Conservation (phyloP, 2,329 filamentous ascomycete genomes). For the Xylariaceae sp. region DNA sequence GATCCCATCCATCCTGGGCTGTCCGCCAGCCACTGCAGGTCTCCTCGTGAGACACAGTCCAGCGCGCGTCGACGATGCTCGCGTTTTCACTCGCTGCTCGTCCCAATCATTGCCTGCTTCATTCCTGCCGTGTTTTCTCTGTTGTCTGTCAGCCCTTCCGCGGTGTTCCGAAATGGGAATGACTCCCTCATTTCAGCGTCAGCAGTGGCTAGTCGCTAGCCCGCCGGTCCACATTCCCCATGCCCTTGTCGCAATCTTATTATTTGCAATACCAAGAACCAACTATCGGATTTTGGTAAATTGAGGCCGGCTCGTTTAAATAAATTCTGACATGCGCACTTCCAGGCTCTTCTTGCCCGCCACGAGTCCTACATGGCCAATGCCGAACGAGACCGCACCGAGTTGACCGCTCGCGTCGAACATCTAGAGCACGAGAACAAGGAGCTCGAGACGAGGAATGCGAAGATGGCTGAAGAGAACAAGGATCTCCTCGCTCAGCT, state of each 20-base stretch:
- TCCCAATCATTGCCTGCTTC: background rate
- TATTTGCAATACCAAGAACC: background rate
- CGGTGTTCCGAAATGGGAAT: constrained; percentile 9
- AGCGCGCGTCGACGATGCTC: no score
- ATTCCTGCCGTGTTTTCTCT: background rate
- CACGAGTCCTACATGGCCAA: constrained; percentile 95
- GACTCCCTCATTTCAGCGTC: constrained; percentile 1
- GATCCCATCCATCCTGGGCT: background rate
- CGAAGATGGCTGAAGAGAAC: constrained; percentile 76
- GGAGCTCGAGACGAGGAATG: constrained; percentile 70
- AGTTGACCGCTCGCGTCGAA: constrained; percentile 68
- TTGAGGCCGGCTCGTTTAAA: constrained; percentile 25
- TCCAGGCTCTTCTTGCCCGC: constrained; percentile 82
- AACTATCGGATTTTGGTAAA: constrained; percentile 3
- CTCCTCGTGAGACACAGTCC: no score
- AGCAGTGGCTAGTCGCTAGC: background rate
- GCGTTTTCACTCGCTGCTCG: no score
- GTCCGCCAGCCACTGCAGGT: background rate
- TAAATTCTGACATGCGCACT: constrained; percentile 63
- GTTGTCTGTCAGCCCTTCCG: background rate
- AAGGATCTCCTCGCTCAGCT: constrained; percentile 74
- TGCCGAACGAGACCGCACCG: constrained; percentile 75
- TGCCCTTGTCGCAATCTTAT: constrained; percentile 8
- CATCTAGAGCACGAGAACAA: constrained; percentile 69
- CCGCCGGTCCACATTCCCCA: constrained; percentile 24